Conservation (phyloP, 306 rosid genomes). For the Biancaea sappan region DNA sequence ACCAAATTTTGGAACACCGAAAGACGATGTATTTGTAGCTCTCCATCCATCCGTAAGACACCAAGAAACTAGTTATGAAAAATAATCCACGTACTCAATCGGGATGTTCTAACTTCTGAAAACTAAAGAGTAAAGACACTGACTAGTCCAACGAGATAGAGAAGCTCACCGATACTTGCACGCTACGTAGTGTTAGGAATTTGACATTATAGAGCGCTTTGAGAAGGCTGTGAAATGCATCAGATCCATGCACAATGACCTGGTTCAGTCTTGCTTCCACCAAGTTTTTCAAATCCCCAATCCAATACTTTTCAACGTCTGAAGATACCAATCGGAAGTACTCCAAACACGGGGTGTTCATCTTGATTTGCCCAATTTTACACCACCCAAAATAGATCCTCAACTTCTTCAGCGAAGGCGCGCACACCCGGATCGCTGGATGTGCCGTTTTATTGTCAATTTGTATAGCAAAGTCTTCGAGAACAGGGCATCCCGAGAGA, state of each 20-base stretch:
- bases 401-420: conserved; percentile 18
- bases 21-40: not conserved
- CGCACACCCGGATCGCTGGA: not conserved
- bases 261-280: not conserved
- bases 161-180: not conserved
- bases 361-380: not conserved
- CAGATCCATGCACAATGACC: not conserved
- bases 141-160: not conserved
- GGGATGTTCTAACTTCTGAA: not conserved
- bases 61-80: not conserved
- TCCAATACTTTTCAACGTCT: not conserved
- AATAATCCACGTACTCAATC: too few relatives aligned
- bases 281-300: not conserved
- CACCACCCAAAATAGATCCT: not conserved
- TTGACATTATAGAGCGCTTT: not conserved
- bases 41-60: not conserved
- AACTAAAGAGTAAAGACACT: too few relatives aligned
- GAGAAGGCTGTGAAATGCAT: not conserved
- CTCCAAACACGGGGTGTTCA: not conserved
- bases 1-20: conserved; percentile 8
- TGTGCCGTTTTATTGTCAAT: too few relatives aligned
- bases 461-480: not conserved
- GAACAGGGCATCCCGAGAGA: conserved; percentile 16
- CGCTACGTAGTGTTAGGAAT: not conserved
- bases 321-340: not conserved